Base-by-base conservation (phyloP, 371 early-diverging fungal species). In the Mortierella sp. region DNA sequence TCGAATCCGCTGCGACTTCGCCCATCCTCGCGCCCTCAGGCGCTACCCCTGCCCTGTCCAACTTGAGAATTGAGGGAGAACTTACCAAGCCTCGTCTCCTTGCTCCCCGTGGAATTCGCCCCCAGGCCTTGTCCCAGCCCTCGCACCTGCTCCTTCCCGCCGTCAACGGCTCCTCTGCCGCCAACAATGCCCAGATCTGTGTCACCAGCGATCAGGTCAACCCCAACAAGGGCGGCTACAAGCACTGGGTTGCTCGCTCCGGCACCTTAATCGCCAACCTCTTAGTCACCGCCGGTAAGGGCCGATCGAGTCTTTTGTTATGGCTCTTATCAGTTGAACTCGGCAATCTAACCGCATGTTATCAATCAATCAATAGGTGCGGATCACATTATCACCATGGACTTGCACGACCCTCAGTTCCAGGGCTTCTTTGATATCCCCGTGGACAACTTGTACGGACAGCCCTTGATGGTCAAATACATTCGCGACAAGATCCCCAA, bases 351-450 rank as follows among this genome's bases (percentile, higher is more conserved):
- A 59, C 31, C 1, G 14, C 10, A 2, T 26, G 3, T 31, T 31
- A 5, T 31, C 3, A 31, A 11, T 46, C 13, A 57, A 14, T 16
- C 28, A 59, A 59, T 50, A 53, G 64, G 50, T 61, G 98, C 98
- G 48, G 93, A 98, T 88, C 99, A 99, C 86, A 96, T 99, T 75
- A 99, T 99, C 78, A 98, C 99, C 37, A 96, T 99, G 96, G 99
- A 99, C 89, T 92, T 99, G 69, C 99, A 99, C 85, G 97, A 96
- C n/a, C 92, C 94, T 71, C 99, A 99, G 89, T 96, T 98, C 86
- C 98, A 99, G 89, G 99, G 99, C 26, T 99, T 98, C 91, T 98
- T 99, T 80, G 95, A 98, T 88, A 94, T 98, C 77, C 99, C 99
- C 40, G 99, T 99, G 59, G 99, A 99, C 83, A 98, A 98, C 89